These are phyloP conservation scores for Thozetella sp. DNA, from an alignment of 495 filamentous ascomycete species.

Conservation along the genomic window DNA sequence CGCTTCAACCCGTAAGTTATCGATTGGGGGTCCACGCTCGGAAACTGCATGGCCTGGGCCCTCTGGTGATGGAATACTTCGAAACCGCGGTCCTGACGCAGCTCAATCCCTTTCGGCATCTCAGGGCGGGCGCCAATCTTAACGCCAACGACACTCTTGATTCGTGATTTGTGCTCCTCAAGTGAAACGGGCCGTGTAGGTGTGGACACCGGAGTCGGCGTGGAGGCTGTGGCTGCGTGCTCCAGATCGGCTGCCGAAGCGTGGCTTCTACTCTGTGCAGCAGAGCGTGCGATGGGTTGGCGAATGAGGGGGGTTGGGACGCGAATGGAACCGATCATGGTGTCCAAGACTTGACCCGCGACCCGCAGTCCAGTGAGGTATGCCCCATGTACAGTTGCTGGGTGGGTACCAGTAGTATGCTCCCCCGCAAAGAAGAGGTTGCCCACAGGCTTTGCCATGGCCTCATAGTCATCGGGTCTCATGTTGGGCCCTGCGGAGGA, in stretches of 20 bases:
- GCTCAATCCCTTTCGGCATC: conserved; percentile 54
- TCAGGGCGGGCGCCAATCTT: conserved; percentile 73
- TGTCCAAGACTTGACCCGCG: conserved; percentile 79
- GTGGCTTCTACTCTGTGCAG: conserved; percentile 57
- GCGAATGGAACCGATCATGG: conserved; percentile 78
- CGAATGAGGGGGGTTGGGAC: conserved; percentile 74
- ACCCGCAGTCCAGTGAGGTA: conserved; percentile 92
- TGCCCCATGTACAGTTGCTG: conserved; percentile 94
- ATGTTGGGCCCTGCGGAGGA: conserved; percentile 86
- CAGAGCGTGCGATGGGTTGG: conserved; percentile 43
- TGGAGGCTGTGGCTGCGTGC: not conserved
- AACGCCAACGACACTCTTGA: conserved; percentile 64
- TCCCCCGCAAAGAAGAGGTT: conserved; percentile 97
- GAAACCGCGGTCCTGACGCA: conserved; percentile 73
- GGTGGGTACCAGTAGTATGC: conserved; percentile 92
- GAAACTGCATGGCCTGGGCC: not conserved
- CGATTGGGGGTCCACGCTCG: too few relatives aligned
- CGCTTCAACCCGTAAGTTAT: too few relatives aligned
- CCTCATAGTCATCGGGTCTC: conserved; percentile 85
- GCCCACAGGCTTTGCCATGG: conserved; percentile 82
- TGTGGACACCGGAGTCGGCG: too few relatives aligned
- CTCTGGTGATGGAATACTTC: conserved; percentile 59
- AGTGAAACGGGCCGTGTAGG: too few relatives aligned
- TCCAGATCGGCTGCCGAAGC: conserved; percentile 4
- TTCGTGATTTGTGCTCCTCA: too few relatives aligned